Percentiles rank a stretch among this genome's conserved stretches.
These are phyloP conservation scores for Hypsizygus ulmarius DNA, from an alignment of 1,284 basidiomycete species.

Conservation along the genomic window DNA sequence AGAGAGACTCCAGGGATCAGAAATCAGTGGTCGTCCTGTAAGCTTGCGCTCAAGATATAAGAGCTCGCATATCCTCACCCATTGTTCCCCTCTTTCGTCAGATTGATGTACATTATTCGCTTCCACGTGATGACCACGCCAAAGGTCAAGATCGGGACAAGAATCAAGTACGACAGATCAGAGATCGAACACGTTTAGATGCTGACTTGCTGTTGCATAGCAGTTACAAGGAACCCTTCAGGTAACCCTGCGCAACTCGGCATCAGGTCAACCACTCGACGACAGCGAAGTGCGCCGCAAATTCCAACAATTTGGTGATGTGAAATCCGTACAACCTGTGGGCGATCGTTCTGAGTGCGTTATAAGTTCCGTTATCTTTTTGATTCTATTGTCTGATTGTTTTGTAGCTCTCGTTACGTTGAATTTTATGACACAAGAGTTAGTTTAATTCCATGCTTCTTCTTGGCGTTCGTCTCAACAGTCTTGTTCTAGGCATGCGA, in stretches of 20 bases:
- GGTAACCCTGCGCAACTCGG: conserved; percentile 71
- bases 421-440: conserved; percentile 89
- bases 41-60: conserved; percentile 31
- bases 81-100: conserved; percentile 34
- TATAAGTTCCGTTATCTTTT: conserved; percentile 6
- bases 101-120: conserved; percentile 98
- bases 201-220: conserved; percentile 27
- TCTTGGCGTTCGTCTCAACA: conserved; percentile 5
- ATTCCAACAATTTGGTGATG: conserved; percentile 87
- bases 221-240: conserved; percentile 81
- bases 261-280: conserved; percentile 65
- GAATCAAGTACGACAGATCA: conserved; percentile 65
- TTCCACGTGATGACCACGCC: conserved; percentile 85
- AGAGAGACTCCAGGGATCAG: conserved; percentile 82
- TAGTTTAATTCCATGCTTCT: conserved; percentile 21
- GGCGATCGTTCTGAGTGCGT: conserved; percentile 68
- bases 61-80: conserved; percentile 14
- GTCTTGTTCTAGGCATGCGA: conserved; percentile 55
- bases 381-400: conserved; percentile 7
- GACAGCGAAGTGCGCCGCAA: conserved; percentile 81
- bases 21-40: conserved; percentile 82
- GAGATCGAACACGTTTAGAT: conserved; percentile 7
- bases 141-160: conserved; percentile 80
- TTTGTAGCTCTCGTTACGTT: conserved; percentile 71
- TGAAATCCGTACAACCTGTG: conserved; percentile 73